These are phyloP conservation scores for Euphorbia schlechtendalii DNA, from an alignment of 441 rosid genomes.

Conservation along the genomic window DNA sequence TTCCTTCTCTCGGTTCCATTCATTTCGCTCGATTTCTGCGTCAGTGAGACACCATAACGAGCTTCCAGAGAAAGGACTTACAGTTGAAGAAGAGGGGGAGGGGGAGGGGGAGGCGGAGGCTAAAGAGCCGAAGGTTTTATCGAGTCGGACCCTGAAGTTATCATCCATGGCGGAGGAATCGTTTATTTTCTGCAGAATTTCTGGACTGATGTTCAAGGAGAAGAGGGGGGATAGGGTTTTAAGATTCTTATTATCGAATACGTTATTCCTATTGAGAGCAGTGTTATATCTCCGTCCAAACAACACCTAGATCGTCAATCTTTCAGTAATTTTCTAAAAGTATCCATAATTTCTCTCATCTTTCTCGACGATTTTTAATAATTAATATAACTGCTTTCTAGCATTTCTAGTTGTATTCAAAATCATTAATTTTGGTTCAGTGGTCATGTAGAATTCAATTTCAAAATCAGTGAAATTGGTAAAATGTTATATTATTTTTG, in stretches of 20 bases:
- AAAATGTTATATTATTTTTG: too few relatives aligned
- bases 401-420: too few relatives aligned
- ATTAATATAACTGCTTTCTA: too few relatives aligned
- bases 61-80: conserved; percentile 28
- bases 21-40: conserved; percentile 48
- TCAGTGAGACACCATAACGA: conserved; percentile 70
- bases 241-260: neutral
- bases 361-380: too few relatives aligned
- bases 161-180: conserved; percentile 47
- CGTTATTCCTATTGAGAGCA: too few relatives aligned
- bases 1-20: conserved; percentile 42
- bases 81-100: neutral
- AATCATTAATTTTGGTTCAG: too few relatives aligned
- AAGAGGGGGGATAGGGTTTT: neutral
- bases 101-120: conserved; percentile 26
- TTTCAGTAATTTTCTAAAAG: too few relatives aligned
- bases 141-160: conserved; percentile 63
- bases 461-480: too few relatives aligned
- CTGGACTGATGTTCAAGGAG: neutral
- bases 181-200: neutral
- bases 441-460: too few relatives aligned
- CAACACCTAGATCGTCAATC: too few relatives aligned
- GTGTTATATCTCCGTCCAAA: too few relatives aligned
- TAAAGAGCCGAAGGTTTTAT: conserved; percentile 66
- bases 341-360: too few relatives aligned